A percentile compares a stretch with the other conserved stretches of the same genome.
phyloP scores from a whole-genome alignment of 2,329 filamentous ascomycete genomes.

The Fusarium irregulare region DNA sequence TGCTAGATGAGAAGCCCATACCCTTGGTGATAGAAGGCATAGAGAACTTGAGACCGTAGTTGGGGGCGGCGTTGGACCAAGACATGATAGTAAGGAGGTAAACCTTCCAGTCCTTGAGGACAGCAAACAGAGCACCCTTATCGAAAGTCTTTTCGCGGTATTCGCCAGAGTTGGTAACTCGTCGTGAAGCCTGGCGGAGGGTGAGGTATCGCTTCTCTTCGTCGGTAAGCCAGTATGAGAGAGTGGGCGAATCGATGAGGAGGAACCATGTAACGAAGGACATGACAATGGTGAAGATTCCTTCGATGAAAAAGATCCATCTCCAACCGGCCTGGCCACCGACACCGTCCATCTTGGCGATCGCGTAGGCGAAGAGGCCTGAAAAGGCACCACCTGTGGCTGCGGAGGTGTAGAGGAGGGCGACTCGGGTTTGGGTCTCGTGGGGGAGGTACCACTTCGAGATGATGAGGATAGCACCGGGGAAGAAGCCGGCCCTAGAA shows the following conservation, averaged over 20 bases:
- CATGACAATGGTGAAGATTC: conserved; percentile 49
- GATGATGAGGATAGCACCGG: conserved; percentile 46
- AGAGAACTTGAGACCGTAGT: conserved; percentile 47
- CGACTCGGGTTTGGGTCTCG: conserved; percentile 46
- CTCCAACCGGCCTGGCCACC: conserved; percentile 36
- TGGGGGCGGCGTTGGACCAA: conserved; percentile 53
- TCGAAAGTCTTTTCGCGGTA: conserved; percentile 30
- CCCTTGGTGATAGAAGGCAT: conserved; percentile 54
- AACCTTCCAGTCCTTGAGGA: conserved; percentile 49
- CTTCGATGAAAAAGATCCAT: conserved; percentile 46
- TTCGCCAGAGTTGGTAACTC: conserved; percentile 24
- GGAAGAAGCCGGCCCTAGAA: conserved; percentile 46
- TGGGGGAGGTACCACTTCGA: conserved; percentile 49
- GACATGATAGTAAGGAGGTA: conserved; percentile 54
- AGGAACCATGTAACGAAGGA: conserved; percentile 60
- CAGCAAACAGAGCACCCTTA: conserved; percentile 15
- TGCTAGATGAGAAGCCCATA: conserved; percentile 53
- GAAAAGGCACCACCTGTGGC: conserved; percentile 43
- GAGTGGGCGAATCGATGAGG: conserved; percentile 49
- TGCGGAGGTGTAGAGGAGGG: conserved; percentile 46
- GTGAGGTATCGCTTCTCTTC: conserved; percentile 37
- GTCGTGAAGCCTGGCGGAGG: conserved; percentile 25
- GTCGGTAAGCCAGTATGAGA: conserved; percentile 33
- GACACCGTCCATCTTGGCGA: conserved; percentile 36
- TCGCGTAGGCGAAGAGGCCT: conserved; percentile 37